A percentile compares a stretch with the other conserved stretches of the same genome.
Evolutionary conservation across 2,329 filamentous ascomycete species (phyloP).

Genomic region (Exophiala viscosa): DNA sequence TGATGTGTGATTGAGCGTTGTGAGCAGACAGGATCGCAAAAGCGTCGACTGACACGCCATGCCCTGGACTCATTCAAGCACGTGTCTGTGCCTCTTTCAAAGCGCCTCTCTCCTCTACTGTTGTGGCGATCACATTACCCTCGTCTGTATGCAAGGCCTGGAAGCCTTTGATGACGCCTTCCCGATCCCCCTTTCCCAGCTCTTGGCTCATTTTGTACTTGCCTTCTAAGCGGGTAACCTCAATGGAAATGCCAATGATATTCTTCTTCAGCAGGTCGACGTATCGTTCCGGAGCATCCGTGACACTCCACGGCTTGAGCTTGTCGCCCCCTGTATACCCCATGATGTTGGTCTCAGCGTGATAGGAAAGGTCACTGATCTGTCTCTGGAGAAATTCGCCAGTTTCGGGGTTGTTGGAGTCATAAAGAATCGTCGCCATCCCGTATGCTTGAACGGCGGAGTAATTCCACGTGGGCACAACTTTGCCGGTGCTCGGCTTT

Average conservation of each 20-base stretch:
- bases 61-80: background rate
- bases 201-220: constrained; percentile 69
- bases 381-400: constrained; percentile 50
- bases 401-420: constrained; percentile 47
- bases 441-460: constrained; percentile 63
- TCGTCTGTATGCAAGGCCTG: constrained; percentile 40
- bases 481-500: constrained; percentile 62
- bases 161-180: constrained; percentile 59
- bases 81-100: constrained; percentile 10
- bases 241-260: constrained; percentile 60
- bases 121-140: constrained; percentile 34
- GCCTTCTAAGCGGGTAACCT: constrained; percentile 53
- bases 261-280: constrained; percentile 55
- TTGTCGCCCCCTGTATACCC: constrained; percentile 43
- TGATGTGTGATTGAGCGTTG: background rate
- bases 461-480: constrained; percentile 70
- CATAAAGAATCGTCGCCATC: constrained; percentile 51
- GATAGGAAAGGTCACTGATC: constrained; percentile 50
- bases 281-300: constrained; percentile 56
- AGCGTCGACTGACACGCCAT: too few relatives aligned
- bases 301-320: constrained; percentile 52
- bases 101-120: constrained; percentile 34
- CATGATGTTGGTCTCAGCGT: constrained; percentile 56
- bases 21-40: too few relatives aligned
- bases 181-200: constrained; percentile 48